These are phyloP conservation scores for Debaryomyces nepalensis DNA, from an alignment of 1,139 yeast species.

Conservation along the genomic window DNA sequence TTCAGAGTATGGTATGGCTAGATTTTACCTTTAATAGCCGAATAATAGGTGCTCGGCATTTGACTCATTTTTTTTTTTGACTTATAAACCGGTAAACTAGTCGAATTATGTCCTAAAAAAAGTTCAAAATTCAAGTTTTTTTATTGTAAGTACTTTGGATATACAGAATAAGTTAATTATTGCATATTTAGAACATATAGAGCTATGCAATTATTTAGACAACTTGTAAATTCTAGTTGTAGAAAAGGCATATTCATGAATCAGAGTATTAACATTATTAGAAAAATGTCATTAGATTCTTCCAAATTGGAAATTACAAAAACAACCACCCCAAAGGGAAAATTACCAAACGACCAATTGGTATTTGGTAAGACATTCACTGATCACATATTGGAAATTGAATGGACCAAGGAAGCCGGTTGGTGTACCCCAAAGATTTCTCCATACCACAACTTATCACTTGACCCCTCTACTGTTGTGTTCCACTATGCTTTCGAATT, in stretches of 20 bases:
- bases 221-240: not conserved
- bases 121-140: constrained; percentile 1
- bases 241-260: not conserved
- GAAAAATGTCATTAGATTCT: constrained; percentile 56
- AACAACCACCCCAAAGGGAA: constrained; percentile 63
- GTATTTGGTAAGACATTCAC: constrained; percentile 89
- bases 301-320: constrained; percentile 64
- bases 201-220: constrained; percentile 11
- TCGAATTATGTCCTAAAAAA: constrained; percentile 1
- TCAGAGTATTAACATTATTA: constrained; percentile 9
- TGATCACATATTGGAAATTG: constrained; percentile 86
- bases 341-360: constrained; percentile 73
- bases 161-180: constrained; percentile 7
- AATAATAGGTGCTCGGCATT: constrained; percentile 5
- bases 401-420: constrained; percentile 78
- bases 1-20: constrained; percentile 30
- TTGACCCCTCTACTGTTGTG: constrained; percentile 89
- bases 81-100: constrained; percentile 6
- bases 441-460: constrained; percentile 74
- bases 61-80: constrained; percentile 13
- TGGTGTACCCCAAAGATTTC: constrained; percentile 87
- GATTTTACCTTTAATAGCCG: constrained; percentile 13
- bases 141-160: constrained; percentile 7
- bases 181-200: constrained; percentile 9
- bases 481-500: constrained; percentile 95